Evolutionary conservation across 2,329 filamentous ascomycete genomes (phyloP).

Genomic region (Diatrype stigma): DNA sequence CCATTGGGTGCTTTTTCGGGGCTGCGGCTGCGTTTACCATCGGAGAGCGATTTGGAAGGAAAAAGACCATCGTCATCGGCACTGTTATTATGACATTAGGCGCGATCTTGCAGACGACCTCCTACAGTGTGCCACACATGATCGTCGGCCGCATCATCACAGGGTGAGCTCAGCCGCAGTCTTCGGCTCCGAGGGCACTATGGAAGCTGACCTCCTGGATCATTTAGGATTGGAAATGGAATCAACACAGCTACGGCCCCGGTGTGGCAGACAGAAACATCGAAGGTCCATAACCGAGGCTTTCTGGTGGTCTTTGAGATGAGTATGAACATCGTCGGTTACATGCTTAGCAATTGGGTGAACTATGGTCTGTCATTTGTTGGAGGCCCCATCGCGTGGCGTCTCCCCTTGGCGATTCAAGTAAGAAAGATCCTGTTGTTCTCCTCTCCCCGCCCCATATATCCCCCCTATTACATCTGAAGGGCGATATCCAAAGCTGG

Average conservation of each 20-base stretch:
- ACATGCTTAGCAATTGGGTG: constrained; percentile 26
- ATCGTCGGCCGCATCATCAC: constrained; percentile 38
- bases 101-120: constrained; percentile 22
- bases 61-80: constrained; percentile 37
- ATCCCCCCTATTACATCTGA: no score
- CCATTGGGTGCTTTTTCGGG: constrained; percentile 39
- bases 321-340: constrained; percentile 25
- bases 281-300: constrained; percentile 22
- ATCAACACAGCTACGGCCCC: constrained; percentile 27
- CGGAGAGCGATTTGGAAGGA: constrained; percentile 41
- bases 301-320: constrained; percentile 26
- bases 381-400: constrained; percentile 27
- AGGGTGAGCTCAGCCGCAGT: constrained; percentile 16
- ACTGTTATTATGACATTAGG: constrained; percentile 36
- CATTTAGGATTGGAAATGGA: constrained; percentile 37
- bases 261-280: constrained; percentile 29
- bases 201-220: constrained; percentile 1
- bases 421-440: constrained; percentile 22
- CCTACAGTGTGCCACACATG: constrained; percentile 32
- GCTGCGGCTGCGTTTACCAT: constrained; percentile 34
- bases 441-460: no score
- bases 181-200: neutral
- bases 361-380: constrained; percentile 28
- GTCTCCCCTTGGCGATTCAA: constrained; percentile 36
- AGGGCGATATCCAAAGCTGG: no score